Base-by-base conservation (phyloP, 129 eudicot genomes). In the Artemisia tridentata region DNA sequence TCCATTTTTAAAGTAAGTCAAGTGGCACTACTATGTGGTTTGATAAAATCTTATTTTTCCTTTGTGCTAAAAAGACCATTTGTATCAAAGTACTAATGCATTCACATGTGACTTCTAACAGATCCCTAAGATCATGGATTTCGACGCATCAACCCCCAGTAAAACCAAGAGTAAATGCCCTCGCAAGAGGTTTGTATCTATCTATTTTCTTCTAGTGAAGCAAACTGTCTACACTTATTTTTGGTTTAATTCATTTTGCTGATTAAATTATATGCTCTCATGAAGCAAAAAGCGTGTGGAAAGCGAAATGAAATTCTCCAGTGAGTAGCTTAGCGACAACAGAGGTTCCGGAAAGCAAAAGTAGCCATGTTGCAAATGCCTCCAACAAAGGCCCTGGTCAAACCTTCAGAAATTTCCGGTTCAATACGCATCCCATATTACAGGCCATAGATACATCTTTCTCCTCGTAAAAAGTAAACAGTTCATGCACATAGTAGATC, bases 211-310 rank as follows among this genome's bases (percentile, higher is more conserved):
- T 31, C 38, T 31, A 4, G 6, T 31, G 38, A 31, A 31, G 38
- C 38, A 31, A 31, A 31, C 38, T 31, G 6, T 31, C 38, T 21
- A 3, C 38, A 4, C 4, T 31, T 4, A 4, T 31, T 4, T 31
- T 31, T 31, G 54, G 54, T 47, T 49, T 4, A 13, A n/a, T 49
- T 49, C n/a, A n/a, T 49, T 9, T 49, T 12, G 54, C 5, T 49
- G 14, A 49, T 49, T 49, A n/a, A 49, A 11, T 13, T 49, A 2
- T 49, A 2, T 49, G 54, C 13, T n/a, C n/a, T 49, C 53, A 15
- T 76, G 80, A 65, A 90, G 95, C 87, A 66, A 12, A 82, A 11
- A 83, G 75, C 23, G 86, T 87, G 67, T 90, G 97, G 97, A 90
- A 81, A 82, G 91, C 88, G 16, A 87, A 74, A 64, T 80, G 65